Percentiles rank a stretch among this genome's conserved stretches.
Conservation (phyloP, 2,329 filamentous ascomycete species). For the Coniochaeta sp. region DNA sequence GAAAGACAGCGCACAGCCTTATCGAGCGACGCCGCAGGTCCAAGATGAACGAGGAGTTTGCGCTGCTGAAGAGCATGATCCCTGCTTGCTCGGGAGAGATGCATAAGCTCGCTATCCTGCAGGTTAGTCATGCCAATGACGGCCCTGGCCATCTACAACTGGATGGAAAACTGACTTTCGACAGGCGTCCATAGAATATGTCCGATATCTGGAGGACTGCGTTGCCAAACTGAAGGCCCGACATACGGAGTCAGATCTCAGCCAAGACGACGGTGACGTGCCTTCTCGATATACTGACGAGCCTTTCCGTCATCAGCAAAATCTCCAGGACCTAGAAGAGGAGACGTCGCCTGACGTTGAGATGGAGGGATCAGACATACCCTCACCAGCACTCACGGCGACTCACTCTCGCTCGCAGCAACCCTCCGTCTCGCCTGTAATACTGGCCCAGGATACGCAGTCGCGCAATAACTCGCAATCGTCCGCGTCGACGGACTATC, state of each 20-base stretch:
- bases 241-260: not conserved
- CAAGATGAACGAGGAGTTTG: slow-evolving; percentile 99
- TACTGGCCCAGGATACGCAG: slow-evolving; percentile 36
- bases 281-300: not conserved
- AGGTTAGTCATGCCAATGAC: slow-evolving; percentile 47
- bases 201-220: slow-evolving; percentile 88
- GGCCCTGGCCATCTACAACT: not conserved
- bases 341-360: slow-evolving; percentile 43
- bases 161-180: slow-evolving; percentile 1
- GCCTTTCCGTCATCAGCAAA: not conserved
- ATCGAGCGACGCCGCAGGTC: slow-evolving; percentile 85
- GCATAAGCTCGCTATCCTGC: slow-evolving; percentile 93
- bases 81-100: slow-evolving; percentile 94
- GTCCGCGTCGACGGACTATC: slow-evolving; percentile 35
- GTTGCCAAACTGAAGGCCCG: slow-evolving; percentile 66
- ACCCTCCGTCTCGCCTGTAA: slow-evolving; percentile 45
- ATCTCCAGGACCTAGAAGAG: not conserved
- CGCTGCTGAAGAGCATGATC: slow-evolving; percentile 87
- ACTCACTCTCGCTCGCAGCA: slow-evolving; percentile 25
- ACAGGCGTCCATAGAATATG: slow-evolving; percentile 92
- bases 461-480: slow-evolving; percentile 46
- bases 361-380: slow-evolving; percentile 46
- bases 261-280: not conserved
- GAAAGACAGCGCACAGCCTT: slow-evolving; percentile 92
- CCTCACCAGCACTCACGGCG: slow-evolving; percentile 37